A percentile compares a stretch with the other conserved stretches of the same genome.
phyloP scores from a whole-genome alignment of 2,329 filamentous ascomycete species.

The Rhytidhysteron rufulum region DNA sequence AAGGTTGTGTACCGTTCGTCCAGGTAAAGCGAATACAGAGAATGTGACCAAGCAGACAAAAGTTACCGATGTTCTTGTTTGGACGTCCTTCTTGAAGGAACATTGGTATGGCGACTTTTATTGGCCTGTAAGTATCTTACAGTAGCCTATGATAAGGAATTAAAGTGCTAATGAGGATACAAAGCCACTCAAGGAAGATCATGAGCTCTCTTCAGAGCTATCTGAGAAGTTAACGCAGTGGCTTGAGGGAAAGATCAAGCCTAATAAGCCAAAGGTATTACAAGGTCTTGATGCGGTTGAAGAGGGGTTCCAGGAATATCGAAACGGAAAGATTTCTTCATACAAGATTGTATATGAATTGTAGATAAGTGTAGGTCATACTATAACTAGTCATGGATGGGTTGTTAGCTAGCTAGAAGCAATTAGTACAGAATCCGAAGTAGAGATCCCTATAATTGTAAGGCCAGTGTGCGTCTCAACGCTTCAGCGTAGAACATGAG shows the following conservation, averaged over 20 bases:
- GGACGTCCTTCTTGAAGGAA: conserved; percentile 42
- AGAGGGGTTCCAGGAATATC: conserved; percentile 36
- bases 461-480: no score
- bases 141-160: no score
- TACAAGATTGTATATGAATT: conserved; percentile 41
- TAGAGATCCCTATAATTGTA: no score
- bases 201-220: conserved; percentile 35
- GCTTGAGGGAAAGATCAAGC: conserved; percentile 35
- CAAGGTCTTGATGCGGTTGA: conserved; percentile 30
- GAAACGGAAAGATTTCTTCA: conserved; percentile 37
- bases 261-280: conserved; percentile 29
- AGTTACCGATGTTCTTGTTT: conserved; percentile 43
- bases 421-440: no score
- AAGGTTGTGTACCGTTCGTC: conserved; percentile 40
- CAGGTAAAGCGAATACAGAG: conserved; percentile 39
- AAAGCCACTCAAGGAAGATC: conserved; percentile 34
- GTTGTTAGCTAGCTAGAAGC: no score
- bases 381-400: no score
- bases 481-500: no score
- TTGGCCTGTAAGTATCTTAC: conserved; percentile 32
- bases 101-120: no score
- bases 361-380: no score
- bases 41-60: conserved; percentile 28
- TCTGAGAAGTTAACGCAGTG: conserved; percentile 35
- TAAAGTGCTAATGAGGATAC: not conserved